Evolutionary conservation across 768 basidiomycete genomes (phyloP), one percentile per base, ranked within the genome.

Genomic region (Lactifluus volemus): DNA sequence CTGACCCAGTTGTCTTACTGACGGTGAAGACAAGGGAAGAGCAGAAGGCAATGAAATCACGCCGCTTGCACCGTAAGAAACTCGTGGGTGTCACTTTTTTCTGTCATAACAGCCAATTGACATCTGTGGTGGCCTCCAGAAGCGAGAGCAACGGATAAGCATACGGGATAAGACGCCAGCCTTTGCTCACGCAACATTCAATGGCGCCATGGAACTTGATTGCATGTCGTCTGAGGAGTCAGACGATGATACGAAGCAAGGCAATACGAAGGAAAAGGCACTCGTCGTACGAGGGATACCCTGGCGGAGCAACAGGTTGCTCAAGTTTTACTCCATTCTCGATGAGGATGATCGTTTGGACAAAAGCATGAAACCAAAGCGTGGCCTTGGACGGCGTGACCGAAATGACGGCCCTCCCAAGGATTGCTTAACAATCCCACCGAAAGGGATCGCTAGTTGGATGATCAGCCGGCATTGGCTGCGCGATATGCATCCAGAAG

Each of bases 211-310:
- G 59, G 83, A 85, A 62, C 63, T 82, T 19, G 88, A 89, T 50
- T 89, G 87, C 71, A 88, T 89, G 84, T 90, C 88, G 30, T 85
- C 84, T 34, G 88, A 90, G 65, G 88, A 90, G 69, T 89, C 88
- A 14, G 82, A 83, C 63, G 73, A 72, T 52, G 86, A 85, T 14
- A 42, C 55, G 39, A 71, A 73, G 38, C 72, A 71, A 34, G 65
- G 57, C 32, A 14, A 44, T 4, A 17, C 51, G 69, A 45, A 69
- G 71, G 41, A 70, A 68, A 61, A 74, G 73, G 64, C 77, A 9
- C 71, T 89, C 25, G 78, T 76, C 30, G 79, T 84, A 29, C 84
- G 81, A 48, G 84, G 85, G 0, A 77, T 79, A 63, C 67, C 77
- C 0, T 90, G 88, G 88, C 79, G 88, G n/a, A 88, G 86, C 68